Conservation (phyloP, 305 asterid genomes). For the Ilex paraguariensis region DNA sequence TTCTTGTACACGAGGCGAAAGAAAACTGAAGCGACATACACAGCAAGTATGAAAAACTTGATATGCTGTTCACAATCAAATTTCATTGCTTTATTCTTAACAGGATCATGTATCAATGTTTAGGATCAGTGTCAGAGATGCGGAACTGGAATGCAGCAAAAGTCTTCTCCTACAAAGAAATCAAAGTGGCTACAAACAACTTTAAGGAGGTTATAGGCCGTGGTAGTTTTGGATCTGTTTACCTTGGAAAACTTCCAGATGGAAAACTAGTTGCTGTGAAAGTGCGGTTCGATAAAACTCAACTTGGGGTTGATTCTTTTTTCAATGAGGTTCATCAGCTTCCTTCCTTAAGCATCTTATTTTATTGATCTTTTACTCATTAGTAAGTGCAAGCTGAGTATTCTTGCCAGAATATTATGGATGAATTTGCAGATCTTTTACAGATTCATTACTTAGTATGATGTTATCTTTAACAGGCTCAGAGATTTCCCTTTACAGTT, state of each 20-base stretch:
- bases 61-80: background rate
- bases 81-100: background rate
- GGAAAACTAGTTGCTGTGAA: slow-evolving; percentile 82
- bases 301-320: slow-evolving; percentile 85
- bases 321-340: slow-evolving; percentile 62
- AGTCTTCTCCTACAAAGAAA: slow-evolving; percentile 70
- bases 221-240: slow-evolving; percentile 88
- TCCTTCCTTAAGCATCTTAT: no score
- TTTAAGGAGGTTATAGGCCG: slow-evolving; percentile 78
- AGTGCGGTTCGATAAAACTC: slow-evolving; percentile 83
- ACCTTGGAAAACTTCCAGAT: slow-evolving; percentile 64
- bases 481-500: no score
- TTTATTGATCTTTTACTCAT: no score
- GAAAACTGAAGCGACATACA: slow-evolving; percentile 24
- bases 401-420: no score
- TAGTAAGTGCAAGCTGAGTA: no score
- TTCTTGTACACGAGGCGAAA: slow-evolving; percentile 52
- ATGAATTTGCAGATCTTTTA: no score
- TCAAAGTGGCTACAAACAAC: slow-evolving; percentile 73
- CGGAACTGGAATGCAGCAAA: slow-evolving; percentile 64
- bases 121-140: slow-evolving; percentile 46
- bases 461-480: no score
- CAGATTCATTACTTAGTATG: no score
- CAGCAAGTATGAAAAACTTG: slow-evolving; percentile 39
- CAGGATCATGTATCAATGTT: slow-evolving; percentile 2